Evolutionary conservation across 331 rosid genomes (phyloP), one percentile per base, ranked within the genome.

Genomic region (Cydonia oblonga): DNA sequence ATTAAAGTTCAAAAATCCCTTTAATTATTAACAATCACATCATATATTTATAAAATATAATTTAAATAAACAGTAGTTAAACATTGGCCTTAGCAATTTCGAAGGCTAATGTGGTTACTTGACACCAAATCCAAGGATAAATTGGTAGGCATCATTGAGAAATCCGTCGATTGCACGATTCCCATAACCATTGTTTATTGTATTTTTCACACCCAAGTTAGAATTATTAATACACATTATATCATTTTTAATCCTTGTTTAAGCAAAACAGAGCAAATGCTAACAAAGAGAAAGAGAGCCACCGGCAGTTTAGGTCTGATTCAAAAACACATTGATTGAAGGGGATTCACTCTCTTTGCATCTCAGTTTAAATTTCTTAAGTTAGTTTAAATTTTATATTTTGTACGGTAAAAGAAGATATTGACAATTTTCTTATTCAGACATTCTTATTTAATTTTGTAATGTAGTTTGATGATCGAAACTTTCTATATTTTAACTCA

Each of bases 141-240:
- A 71, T 69, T 66, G 80, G 80, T 70, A 71, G 79, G 70, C 84
- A 83, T 69, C 64, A 81, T 81, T 40, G 76, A 82, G 69, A 77
- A 83, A 87, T 83, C 82, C 89, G 83, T 87, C 56, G 79, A 68
- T 76, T 83, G 68, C 87, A 89, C 87, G 86, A 81, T 29, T 85
- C 83, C 87, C 82, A 75, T 75, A 67, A 74, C 64, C 24, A 72
- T 82, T 85, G 30, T 85, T 80, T 71, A 80, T 68, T 70, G 60
- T 69, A 75, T 72, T 81, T 68, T 32, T 46, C 70, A 60, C 78
- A 63, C 32, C 58, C 32, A 35, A 56, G 52, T 67, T 29, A 51
- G 35, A 52, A 68, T 79, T 28, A 70, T 58, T 69, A 52, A 65
- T 68, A 63, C 52, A 40, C 59, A 57, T 9, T 42, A 65, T 68